Evolutionary conservation across 108 stramenopile species (phyloP), one percentile per base, ranked within the genome.

Genomic region (Fragilaria radians): DNA sequence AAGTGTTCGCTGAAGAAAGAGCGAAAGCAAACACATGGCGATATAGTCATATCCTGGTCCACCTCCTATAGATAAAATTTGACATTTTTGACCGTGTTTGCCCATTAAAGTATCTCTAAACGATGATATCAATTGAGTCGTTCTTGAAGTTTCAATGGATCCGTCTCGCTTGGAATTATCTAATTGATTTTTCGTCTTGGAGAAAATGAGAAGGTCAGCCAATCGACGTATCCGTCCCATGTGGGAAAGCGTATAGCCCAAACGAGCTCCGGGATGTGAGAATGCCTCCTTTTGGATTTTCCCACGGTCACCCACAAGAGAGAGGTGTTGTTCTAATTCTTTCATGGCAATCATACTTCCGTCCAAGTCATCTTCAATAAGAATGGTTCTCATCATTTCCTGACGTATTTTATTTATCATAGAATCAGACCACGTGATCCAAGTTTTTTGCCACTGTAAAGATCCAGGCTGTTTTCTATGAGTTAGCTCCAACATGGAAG

Each of bases 1-100:
- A 0, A 25, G 28, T 4, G 25, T 51, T 7, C 36, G 14, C 3
- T 52, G 29, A 28, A 28, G 36, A 66, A 81, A 78, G 26, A 66
- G 26, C 5, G 69, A 45, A 36, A 57, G 73, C 52, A 85, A 18
- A 9, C 74, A 66, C 14, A 47, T 55, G 24, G 54, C 70, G 17
- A 80, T 79, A 67, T 63, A 79, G 50, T 82, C 85, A 70, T 65
- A 82, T 23, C 81, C 85, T 4, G 85, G 85, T 19, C 85, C 85
- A 29, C 85, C 85, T 31, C 85, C 85, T 27, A 86, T 22, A 22
- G 72, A 67, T 9, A 46, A 26, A n/a, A 73, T 32, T 26, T 32
- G 17, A 47, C 42, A 62, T 1, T 19, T 25, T 49, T 49, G 18
- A n/a, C 25, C 46, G 21, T 7, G 46, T 29, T 14, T 42, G 14